Conservation (phyloP, 768 basidiomycete genomes). For the Mycena polygramma region DNA sequence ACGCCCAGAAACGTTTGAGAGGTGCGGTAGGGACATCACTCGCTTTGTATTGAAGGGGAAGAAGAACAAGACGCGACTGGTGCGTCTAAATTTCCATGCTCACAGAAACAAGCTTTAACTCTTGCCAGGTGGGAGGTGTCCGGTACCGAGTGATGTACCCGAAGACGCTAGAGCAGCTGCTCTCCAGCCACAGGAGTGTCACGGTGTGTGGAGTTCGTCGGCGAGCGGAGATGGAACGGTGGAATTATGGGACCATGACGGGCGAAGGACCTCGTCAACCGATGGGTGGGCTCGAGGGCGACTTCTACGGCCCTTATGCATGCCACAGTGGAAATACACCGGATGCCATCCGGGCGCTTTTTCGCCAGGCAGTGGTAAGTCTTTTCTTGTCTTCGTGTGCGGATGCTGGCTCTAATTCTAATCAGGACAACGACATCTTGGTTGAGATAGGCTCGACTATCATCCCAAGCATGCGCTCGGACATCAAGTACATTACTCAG, state of each 20-base stretch:
- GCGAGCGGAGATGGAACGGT: not conserved
- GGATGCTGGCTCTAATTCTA: no score
- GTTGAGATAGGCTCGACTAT: no score
- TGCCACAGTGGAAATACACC: slow-evolving; percentile 5
- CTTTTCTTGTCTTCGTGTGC: no score
- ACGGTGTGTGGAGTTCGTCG: not conserved
- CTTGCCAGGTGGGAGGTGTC: slow-evolving; percentile 3
- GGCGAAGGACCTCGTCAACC: not conserved
- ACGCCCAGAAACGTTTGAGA: not conserved
- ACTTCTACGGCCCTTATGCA: not conserved
- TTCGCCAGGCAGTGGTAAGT: slow-evolving; percentile 11
- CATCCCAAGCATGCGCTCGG: no score
- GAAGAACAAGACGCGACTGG: not conserved
- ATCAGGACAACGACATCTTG: no score
- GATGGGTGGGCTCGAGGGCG: not conserved
- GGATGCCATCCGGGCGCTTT: slow-evolving; percentile 12
- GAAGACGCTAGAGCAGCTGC: not conserved
- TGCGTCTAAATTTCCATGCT: not conserved
- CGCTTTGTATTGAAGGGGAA: not conserved
- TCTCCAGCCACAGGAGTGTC: slow-evolving; percentile 1
- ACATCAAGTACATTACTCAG: no score
- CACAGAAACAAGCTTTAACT: no score
- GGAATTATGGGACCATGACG: slow-evolving; percentile 13
- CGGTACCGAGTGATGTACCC: not conserved
- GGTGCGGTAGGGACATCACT: not conserved